Evolutionary conservation across 2,329 filamentous ascomycete species (phyloP).

Genomic region (Venturia asperata): DNA sequence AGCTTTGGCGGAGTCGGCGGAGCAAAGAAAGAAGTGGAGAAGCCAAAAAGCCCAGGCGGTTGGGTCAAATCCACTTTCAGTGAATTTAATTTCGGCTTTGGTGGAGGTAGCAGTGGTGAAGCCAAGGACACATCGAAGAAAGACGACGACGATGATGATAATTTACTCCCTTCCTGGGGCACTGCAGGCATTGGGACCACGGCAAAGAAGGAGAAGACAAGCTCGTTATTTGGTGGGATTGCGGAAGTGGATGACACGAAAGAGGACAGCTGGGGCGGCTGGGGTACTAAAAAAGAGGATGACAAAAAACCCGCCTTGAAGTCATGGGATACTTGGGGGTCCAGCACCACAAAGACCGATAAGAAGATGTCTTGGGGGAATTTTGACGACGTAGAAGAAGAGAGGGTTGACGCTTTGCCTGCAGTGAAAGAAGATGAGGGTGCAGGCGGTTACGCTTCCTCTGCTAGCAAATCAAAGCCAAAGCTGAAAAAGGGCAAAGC

Average conservation of each 20-base stretch:
- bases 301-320: constrained; percentile 13
- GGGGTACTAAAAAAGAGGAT: constrained; percentile 10
- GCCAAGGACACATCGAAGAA: constrained; percentile 16
- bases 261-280: constrained; percentile 18
- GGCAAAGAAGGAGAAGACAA: constrained; percentile 20
- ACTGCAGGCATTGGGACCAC: neutral
- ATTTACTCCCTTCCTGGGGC: constrained; percentile 16
- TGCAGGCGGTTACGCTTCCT: constrained; percentile 31
- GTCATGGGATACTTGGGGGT: constrained; percentile 14
- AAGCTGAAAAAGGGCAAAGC: constrained; percentile 20
- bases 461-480: constrained; percentile 42
- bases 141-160: constrained; percentile 16
- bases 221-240: constrained; percentile 20
- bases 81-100: constrained; percentile 22
- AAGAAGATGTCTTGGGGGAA: constrained; percentile 18
- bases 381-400: constrained; percentile 14
- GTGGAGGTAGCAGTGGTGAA: constrained; percentile 4
- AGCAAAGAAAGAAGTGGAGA: constrained; percentile 18
- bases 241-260: constrained; percentile 18
- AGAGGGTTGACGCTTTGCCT: constrained; percentile 6
- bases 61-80: constrained; percentile 18
- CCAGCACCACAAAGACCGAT: constrained; percentile 2
- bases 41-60: constrained; percentile 18
- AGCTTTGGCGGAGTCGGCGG: constrained; percentile 19
- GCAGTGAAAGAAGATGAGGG: constrained; percentile 12